Percentiles rank a stretch among this genome's conserved stretches.
These are phyloP conservation scores for Astraeus odoratus DNA, from an alignment of 768 basidiomycete genomes.

Conservation along the genomic window DNA sequence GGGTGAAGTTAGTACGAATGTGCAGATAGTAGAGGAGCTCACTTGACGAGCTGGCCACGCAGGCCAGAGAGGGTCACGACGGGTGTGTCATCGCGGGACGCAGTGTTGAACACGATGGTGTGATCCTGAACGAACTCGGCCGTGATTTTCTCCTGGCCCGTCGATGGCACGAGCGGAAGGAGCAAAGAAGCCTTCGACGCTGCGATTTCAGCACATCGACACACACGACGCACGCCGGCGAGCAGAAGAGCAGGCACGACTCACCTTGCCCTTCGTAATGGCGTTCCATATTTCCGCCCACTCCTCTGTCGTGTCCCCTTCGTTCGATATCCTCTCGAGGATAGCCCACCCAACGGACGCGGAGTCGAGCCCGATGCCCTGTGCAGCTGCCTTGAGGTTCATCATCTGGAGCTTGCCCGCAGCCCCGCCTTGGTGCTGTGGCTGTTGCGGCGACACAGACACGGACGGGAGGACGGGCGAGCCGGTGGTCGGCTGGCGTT, in stretches of 20 bases:
- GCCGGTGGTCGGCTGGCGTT: conserved; percentile 47
- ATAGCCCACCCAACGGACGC: conserved; percentile 71
- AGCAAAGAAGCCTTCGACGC: conserved; percentile 66
- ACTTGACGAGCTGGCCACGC: conserved; percentile 63
- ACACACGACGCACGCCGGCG: neutral
- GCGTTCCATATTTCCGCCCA: conserved; percentile 68
- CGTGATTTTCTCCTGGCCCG: conserved; percentile 50
- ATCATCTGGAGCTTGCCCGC: conserved; percentile 64
- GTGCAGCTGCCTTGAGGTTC: conserved; percentile 67
- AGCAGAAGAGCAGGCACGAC: conserved; percentile 12
- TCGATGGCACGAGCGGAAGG: conserved; percentile 59
- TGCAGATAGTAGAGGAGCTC: conserved; percentile 1
- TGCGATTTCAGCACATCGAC: conserved; percentile 1
- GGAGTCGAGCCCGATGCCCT: conserved; percentile 57
- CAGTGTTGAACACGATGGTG: conserved; percentile 56
- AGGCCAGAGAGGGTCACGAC: conserved; percentile 81
- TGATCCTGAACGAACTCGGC: conserved; percentile 82
- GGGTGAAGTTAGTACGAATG: conserved; percentile 19
- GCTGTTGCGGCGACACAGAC: conserved; percentile 33
- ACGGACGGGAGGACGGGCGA: conserved; percentile 34
- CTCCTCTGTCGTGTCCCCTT: conserved; percentile 44
- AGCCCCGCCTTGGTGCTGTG: conserved; percentile 49
- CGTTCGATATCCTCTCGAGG: conserved; percentile 58
- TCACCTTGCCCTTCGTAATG: conserved; percentile 60
- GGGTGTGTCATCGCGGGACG: conserved; percentile 38